Conservation (phyloP, 352 stramenopile genomes). For the Globisporangium parvum region DNA sequence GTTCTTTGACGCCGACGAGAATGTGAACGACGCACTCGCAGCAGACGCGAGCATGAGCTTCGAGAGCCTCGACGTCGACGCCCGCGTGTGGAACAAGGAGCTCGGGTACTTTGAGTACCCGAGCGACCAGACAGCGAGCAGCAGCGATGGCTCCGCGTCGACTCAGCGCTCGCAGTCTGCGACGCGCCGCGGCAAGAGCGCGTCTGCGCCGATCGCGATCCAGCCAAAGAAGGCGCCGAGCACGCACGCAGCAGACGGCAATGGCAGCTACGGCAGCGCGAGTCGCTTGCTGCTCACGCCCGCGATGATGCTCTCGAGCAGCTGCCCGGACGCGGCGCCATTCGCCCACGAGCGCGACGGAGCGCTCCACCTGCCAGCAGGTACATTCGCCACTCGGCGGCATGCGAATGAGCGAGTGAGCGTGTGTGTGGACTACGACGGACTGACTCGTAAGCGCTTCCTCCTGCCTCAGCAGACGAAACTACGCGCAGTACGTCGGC, state of each 20-base stretch:
- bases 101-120: conserved; percentile 85
- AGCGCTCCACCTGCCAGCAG: conserved; percentile 1
- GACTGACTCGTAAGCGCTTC: no score
- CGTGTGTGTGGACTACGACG: no score
- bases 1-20: conserved; percentile 70
- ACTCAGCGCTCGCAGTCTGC: conserved; percentile 5
- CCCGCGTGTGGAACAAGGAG: conserved; percentile 78
- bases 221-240: conserved; percentile 6
- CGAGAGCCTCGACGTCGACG: conserved; percentile 69
- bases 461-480: not conserved
- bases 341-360: conserved; percentile 9
- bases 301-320: conserved; percentile 73
- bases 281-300: conserved; percentile 55
- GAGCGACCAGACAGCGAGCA: conserved; percentile 23
- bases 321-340: conserved; percentile 31
- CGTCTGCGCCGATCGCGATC: conserved; percentile 25
- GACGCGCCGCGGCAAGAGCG: conserved; percentile 4
- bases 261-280: conserved; percentile 16
- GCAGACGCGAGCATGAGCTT: conserved; percentile 27
- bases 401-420: not conserved
- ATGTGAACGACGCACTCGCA: conserved; percentile 61
- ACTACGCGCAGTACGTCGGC: conserved; percentile 34
- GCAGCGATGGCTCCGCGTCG: not conserved
- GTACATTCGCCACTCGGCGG: not conserved
- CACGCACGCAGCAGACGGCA: conserved; percentile 9